A percentile compares a stretch with the other conserved stretches of the same genome.
phyloP scores from a whole-genome alignment of 2,329 filamentous ascomycete genomes.

The Talaromyces atroroseus region DNA sequence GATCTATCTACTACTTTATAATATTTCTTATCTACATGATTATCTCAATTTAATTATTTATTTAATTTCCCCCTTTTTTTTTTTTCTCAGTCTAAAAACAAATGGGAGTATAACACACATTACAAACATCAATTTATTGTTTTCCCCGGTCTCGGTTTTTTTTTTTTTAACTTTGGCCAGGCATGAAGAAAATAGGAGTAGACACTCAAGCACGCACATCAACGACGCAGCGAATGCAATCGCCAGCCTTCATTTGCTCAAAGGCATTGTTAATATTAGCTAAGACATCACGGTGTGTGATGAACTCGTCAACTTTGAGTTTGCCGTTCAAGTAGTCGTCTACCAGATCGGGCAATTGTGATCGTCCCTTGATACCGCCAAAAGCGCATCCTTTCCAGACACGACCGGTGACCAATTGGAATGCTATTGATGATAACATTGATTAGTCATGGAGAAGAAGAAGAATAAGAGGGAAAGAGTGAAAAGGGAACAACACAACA shows the following conservation, averaged over 20 bases:
- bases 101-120: background rate
- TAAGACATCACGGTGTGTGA: conserved; percentile 86
- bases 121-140: background rate
- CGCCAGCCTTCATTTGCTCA: conserved; percentile 87
- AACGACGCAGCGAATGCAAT: conserved; percentile 94
- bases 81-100: background rate
- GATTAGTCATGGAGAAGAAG: conserved; percentile 12
- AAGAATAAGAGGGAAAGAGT: conserved; percentile 13
- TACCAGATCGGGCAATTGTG: conserved; percentile 81
- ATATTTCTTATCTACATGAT: background rate
- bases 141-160: no score
- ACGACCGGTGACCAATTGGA: conserved; percentile 96
- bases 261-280: conserved; percentile 84
- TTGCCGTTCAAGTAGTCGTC: conserved; percentile 81
- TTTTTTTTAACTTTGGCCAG: background rate
- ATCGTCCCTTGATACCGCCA: conserved; percentile 94
- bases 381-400: conserved; percentile 98
- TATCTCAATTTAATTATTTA: no score
- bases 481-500: conserved; percentile 41
- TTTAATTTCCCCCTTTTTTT: no score
- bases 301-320: conserved; percentile 98
- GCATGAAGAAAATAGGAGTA: background rate
- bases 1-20: background rate
- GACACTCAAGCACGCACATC: conserved; percentile 46
- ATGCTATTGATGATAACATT: conserved; percentile 53